Percentiles rank a stretch among this genome's conserved stretches.
phyloP scores from a whole-genome alignment of 352 stramenopile species.

The Globisporangium emineosum region DNA sequence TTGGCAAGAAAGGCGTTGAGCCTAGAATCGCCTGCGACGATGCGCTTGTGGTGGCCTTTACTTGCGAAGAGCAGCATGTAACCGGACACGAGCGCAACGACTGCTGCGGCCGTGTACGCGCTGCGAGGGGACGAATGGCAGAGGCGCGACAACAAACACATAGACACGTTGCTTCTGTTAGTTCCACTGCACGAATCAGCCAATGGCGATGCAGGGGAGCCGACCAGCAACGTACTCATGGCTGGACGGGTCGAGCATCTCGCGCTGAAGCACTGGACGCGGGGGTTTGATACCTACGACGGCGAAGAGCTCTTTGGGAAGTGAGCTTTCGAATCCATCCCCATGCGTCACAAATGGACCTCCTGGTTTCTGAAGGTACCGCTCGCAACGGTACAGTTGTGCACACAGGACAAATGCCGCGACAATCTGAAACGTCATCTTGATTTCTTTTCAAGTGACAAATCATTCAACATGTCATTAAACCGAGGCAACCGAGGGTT shows the following conservation, averaged over 20 bases:
- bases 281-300: neutral
- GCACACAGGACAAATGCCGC: neutral
- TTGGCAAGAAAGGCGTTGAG: slow-evolving; percentile 15
- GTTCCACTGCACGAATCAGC: neutral
- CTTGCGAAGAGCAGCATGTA: slow-evolving; percentile 9
- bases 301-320: neutral
- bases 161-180: neutral
- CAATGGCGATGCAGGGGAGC: neutral
- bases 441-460: no score
- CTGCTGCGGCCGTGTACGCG: slow-evolving; percentile 2
- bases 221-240: slow-evolving; percentile 5
- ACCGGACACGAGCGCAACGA: slow-evolving; percentile 10
- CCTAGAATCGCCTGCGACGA: slow-evolving; percentile 15
- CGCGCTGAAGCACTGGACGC: neutral
- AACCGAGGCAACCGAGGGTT: no score
- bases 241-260: slow-evolving; percentile 11
- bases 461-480: no score
- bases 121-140: neutral
- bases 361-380: neutral
- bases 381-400: neutral
- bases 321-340: slow-evolving; percentile 5
- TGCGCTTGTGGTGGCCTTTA: slow-evolving; percentile 11
- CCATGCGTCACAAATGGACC: slow-evolving; percentile 4
- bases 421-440: neutral
- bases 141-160: neutral